Evolutionary conservation across 345 rosid species (phyloP).

Genomic region (Syzygium grande): DNA sequence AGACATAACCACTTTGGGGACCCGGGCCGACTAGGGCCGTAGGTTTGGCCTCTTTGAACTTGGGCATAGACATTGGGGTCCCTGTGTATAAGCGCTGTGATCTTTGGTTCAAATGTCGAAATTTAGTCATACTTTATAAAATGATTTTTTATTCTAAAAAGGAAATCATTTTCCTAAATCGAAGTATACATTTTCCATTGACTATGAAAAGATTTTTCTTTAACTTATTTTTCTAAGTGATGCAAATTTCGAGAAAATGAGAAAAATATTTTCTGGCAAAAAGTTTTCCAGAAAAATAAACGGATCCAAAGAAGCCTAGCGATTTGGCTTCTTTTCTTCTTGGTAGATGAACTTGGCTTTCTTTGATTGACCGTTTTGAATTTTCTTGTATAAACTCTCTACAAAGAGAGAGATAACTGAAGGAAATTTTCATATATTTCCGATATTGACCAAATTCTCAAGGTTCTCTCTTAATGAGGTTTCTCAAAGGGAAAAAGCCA

Average conservation of each 20-base stretch:
- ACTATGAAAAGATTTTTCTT: neutral
- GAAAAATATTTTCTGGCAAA: no score
- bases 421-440: neutral
- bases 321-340: neutral
- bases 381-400: neutral
- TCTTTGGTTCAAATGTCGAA: no score
- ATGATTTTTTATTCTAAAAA: neutral
- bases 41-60: fast-evolving
- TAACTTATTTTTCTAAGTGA: no score
- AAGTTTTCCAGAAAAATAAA: no score
- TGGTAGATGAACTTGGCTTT: neutral
- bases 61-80: fast-evolving
- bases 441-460: neutral
- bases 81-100: fast-evolving
- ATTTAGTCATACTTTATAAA: no score
- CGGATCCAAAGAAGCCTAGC: neutral
- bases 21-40: fast-evolving
- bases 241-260: no score
- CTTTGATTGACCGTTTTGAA: neutral
- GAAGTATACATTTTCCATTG: fast-evolving
- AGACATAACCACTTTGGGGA: fast-evolving
- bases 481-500: no score
- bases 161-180: neutral
- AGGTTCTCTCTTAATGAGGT: neutral
- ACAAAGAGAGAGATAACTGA: neutral